Base-by-base conservation (phyloP, 176 grass and related monocot species). In the Oryza glaberrima region DNA sequence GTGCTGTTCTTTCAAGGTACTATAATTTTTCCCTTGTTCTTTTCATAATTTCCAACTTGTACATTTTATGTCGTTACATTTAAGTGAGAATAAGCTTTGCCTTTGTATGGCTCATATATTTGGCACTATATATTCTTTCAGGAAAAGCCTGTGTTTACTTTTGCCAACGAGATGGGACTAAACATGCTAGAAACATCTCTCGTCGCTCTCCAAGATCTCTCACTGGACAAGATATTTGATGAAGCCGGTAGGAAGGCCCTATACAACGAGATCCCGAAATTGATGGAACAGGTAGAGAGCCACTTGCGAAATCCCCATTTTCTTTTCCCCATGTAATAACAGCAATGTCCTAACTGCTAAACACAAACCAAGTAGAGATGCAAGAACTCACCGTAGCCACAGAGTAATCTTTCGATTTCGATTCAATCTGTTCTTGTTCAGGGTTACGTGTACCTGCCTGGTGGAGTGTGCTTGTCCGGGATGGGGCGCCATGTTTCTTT, bases 181-280 rank as follows among this genome's bases (percentile, higher is more conserved):
- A 94, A 99, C 88, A 96, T 99, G 96, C 77, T 99, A 76, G 96
- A 99, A 86, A 99, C 96, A 76, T 92, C 96, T 72, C 84, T 99
- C 25, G 67, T 99, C 52, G 93, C 93, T 19, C 88, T 99, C 28
- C 96, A 99, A 92, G 96, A 99, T 34, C 92, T 99, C 73, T 89
- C 89, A 45, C 76, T 99, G 61, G 96, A 99, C 81, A 99, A 96
- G 74, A 99, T 99, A 43, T 99, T 99, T 14, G 90, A 99, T 64
- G 97, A 96, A 79, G 40, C 76, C 80, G 94, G 94, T 5, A 77
- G 87, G 26, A 96, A 96, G 88, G 82, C 78, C 28, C 49, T 99
- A 9, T 90, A 92, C 11, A 72, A 79, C 0, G 82, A 94, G 69
- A 91, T 99, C 67, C 65, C 88, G 20, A 99, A 91, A 80, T 82